Evolutionary conservation across 2,329 filamentous ascomycete species (phyloP).

Genomic region (Sporothrix globosa): DNA sequence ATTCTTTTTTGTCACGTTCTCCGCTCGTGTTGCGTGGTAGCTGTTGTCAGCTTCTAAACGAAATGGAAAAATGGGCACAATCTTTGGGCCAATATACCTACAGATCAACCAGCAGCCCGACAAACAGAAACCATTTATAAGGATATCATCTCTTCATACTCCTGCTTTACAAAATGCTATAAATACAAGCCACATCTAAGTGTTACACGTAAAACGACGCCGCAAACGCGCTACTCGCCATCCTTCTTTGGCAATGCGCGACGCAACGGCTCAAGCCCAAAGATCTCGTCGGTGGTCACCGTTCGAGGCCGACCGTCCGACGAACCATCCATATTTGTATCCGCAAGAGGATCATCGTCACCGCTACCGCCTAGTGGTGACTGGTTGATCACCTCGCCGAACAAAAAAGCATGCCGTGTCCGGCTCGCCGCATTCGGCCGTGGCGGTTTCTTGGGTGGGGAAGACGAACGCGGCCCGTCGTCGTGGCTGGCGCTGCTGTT

Average conservation of each 20-base stretch:
- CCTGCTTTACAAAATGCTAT: background rate
- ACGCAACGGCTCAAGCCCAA: slow-evolving; percentile 57
- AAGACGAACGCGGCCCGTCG: background rate
- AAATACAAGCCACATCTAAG: background rate
- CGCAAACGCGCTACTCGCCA: background rate
- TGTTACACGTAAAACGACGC: background rate
- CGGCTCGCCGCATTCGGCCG: slow-evolving; percentile 48
- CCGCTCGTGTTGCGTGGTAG: no score
- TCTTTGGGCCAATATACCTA: no score
- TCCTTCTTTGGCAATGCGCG: slow-evolving; percentile 35
- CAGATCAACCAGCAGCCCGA: no score
- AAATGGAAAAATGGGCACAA: no score
- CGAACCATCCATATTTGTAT: slow-evolving; percentile 9
- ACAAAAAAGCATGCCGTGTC: slow-evolving; percentile 62
- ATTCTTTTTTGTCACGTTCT: no score
- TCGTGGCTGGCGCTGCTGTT: background rate
- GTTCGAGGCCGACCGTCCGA: slow-evolving; percentile 41
- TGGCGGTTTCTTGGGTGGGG: slow-evolving; percentile 29
- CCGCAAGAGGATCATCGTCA: slow-evolving; percentile 43
- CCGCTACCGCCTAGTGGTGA: slow-evolving; percentile 41
- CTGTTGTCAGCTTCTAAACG: no score
- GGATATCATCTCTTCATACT: background rate
- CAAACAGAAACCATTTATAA: background rate
- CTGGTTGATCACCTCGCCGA: slow-evolving; percentile 54
- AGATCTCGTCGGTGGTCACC: slow-evolving; percentile 54